These are phyloP conservation scores for Acanthamoeba culbertsoni DNA, from an alignment of 208 protist genomes.

Conservation along the genomic window DNA sequence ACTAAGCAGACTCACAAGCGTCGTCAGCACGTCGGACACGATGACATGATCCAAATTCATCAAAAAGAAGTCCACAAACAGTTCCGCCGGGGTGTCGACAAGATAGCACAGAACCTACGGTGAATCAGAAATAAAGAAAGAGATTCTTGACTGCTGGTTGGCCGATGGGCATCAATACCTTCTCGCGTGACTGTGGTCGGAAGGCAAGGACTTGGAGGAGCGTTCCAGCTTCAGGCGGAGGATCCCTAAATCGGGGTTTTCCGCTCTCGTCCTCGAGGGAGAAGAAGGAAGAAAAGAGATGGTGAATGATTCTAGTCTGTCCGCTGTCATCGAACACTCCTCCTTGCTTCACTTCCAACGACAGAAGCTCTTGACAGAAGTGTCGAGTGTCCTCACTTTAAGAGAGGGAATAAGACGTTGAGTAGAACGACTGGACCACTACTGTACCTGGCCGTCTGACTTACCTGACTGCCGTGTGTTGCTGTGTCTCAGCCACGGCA, in stretches of 20 bases:
- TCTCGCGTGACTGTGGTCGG: not conserved
- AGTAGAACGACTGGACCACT: too few species aligned
- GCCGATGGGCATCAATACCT: not conserved
- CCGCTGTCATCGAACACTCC: constrained; percentile 39
- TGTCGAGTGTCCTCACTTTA: not conserved
- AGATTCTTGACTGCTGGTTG: too few species aligned
- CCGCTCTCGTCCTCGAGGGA: not conserved
- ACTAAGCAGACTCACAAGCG: not conserved
- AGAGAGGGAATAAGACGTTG: not conserved
- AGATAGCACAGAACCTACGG: not conserved
- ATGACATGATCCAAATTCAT: not conserved
- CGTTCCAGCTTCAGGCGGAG: not conserved
- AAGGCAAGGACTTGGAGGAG: constrained; percentile 1
- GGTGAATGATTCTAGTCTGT: constrained; percentile 27
- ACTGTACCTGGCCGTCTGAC: too few species aligned
- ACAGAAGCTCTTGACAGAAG: not conserved
- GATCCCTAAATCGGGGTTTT: not conserved
- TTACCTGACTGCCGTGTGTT: not conserved
- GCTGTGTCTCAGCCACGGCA: not conserved
- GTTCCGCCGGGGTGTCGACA: not conserved
- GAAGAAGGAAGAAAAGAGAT: constrained; percentile 6
- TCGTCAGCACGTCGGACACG: constrained; percentile 11
- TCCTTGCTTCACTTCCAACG: not conserved
- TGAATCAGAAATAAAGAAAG: not conserved
- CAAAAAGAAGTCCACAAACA: constrained; percentile 45